phyloP scores from a whole-genome alignment of 331 rosid species.

The Erythrophleum ivorense region DNA sequence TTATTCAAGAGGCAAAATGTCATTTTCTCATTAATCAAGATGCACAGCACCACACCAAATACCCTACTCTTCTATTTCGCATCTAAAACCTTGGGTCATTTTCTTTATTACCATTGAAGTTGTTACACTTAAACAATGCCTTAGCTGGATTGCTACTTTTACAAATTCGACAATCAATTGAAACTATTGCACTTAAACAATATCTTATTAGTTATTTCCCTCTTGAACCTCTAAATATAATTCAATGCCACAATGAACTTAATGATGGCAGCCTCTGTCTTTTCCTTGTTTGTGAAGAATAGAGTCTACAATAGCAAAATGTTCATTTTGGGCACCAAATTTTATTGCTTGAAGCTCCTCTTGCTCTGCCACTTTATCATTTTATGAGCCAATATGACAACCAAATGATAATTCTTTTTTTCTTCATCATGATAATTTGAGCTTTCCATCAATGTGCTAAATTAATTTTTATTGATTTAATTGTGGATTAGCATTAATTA shows the following conservation, averaged over 20 bases:
- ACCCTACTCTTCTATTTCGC: no score
- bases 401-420: conserved; percentile 43
- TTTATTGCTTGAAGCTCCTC: conserved; percentile 89
- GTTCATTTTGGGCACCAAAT: conserved; percentile 66
- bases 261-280: conserved; percentile 91
- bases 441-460: no score
- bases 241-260: conserved; percentile 91
- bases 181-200: conserved; percentile 68
- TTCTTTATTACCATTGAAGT: no score
- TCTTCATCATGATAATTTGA: no score
- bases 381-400: conserved; percentile 83
- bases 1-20: no score
- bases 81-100: no score
- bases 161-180: conserved; percentile 49
- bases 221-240: conserved; percentile 95
- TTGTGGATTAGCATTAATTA: no score
- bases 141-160: background rate
- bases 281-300: conserved; percentile 82
- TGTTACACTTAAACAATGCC: no score
- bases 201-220: conserved; percentile 95
- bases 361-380: conserved; percentile 99
- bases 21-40: no score
- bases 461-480: no score
- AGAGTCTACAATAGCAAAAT: conserved; percentile 87
- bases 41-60: no score